phyloP scores from a whole-genome alignment of 1,139 yeast genomes.

The Eremothecium cymbalariae region DNA sequence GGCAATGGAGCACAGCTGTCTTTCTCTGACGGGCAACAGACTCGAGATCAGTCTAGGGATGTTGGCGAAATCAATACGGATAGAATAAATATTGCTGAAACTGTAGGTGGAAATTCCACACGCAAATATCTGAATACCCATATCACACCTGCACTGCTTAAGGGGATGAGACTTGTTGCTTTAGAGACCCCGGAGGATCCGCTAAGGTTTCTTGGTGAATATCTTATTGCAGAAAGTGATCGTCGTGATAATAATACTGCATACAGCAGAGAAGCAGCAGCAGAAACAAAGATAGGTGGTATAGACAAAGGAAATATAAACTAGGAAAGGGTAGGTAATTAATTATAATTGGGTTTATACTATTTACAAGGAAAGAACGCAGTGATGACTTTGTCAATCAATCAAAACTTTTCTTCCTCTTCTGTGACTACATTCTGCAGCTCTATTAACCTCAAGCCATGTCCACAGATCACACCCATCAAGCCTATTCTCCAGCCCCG shows the following conservation, averaged over 20 bases:
- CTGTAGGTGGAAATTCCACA: conserved; percentile 75
- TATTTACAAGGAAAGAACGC: no score
- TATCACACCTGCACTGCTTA: conserved; percentile 57
- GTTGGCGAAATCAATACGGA: conserved; percentile 6
- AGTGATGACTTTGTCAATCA: no score
- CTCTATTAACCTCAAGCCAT: conserved; percentile 66
- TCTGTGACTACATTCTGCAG: conserved; percentile 41
- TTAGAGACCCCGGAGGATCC: conserved; percentile 61
- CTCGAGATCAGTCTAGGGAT: no score
- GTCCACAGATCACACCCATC: conserved; percentile 68
- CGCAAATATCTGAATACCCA: conserved; percentile 69
- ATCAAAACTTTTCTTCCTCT: conserved; percentile 32
- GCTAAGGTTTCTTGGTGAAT: conserved; percentile 60
- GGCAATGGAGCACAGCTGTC: no score
- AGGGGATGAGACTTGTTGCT: conserved; percentile 59
- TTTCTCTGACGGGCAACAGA: no score
- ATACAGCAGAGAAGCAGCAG: no score
- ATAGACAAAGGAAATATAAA: no score
- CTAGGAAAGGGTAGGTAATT: no score
- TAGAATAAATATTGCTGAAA: conserved; percentile 35
- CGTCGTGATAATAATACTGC: conserved; percentile 7
- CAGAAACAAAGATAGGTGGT: no score
- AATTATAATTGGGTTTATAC: no score
- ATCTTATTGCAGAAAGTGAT: conserved; percentile 46
- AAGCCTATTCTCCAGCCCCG: conserved; percentile 91